Evolutionary conservation across 306 rosid genomes (phyloP), one percentile per base, ranked within the genome.

Genomic region (Pterocarpus macrocarpus): DNA sequence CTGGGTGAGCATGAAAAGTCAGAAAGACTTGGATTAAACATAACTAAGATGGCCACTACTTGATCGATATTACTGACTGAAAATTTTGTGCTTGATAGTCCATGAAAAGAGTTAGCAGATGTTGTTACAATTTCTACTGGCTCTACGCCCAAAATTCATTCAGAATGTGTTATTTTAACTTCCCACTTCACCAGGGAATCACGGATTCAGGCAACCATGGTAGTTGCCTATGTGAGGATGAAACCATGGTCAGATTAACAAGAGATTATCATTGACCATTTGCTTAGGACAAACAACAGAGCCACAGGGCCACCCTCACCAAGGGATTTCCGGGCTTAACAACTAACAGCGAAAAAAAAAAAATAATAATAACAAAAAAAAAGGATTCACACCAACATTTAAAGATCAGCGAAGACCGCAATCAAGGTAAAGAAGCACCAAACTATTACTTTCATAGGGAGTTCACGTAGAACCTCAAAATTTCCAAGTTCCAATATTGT

Each of bases 251-350:
- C 43, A 72, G 62, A 65, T 56, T 64, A 67, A 61, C 28, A 57
- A 71, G 63, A 64, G 28, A 57, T 66, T 72, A 33, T 22, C 76
- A 72, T n/a, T 45, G 8, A n/a, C 39, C 33, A 74, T 73, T 73
- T 43, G n/a, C 67, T 28, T 38, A 58, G 52, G 44, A 45, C 0
- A 58, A 79, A 12, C 49, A 39, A 67, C 17, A 0, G 22, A 38
- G 64, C 47, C 35, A 53, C 50, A 36, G 41, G 12, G 36, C 33
- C 64, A 39, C 7, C 58, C 61, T 59, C 58, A 68, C 53, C 53
- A 79, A 41, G 36, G 22, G 17, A 7, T 39, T 16, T 52, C 32
- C 4, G 38, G 10, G 33, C 55, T 56, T 35, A 75, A 68, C n/a
- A 69, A 67, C 78, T 36, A 36, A 69, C 10, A 62, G 39, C 61